Evolutionary conservation across 495 filamentous ascomycete species (phyloP).

Genomic region (Echria macrotheca): DNA sequence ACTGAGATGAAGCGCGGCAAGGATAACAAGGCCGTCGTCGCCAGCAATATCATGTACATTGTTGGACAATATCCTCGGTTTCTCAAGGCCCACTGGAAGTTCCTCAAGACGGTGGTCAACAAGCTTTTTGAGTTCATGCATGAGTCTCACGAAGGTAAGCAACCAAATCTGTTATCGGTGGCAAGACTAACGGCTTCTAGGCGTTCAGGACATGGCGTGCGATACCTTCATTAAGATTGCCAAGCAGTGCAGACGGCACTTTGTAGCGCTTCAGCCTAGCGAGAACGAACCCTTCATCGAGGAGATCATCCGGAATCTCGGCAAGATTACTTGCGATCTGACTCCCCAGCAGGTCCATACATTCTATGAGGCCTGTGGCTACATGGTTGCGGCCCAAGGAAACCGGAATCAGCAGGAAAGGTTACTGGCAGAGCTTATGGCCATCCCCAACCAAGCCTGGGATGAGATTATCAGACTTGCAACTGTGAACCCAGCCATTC

Average conservation of each 20-base stretch:
- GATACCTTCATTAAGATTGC: constrained; percentile 99
- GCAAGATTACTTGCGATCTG: constrained; percentile 90
- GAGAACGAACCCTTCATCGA: constrained; percentile 97
- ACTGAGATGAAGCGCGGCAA: constrained; percentile 99
- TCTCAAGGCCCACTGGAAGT: constrained; percentile 99
- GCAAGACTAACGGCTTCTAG: constrained; percentile 33
- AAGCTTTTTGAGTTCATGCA: constrained; percentile 99
- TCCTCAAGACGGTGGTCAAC: constrained; percentile 98
- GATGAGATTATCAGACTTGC: constrained; percentile 85
- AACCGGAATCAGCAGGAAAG: constrained; percentile 87
- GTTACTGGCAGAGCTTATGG: constrained; percentile 88
- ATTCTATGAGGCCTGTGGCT: constrained; percentile 98
- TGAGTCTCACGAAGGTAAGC: constrained; percentile 90
- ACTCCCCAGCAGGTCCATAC: constrained; percentile 97
- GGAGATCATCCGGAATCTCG: constrained; percentile 92
- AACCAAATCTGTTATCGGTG: not conserved
- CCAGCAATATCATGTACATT: constrained; percentile 99
- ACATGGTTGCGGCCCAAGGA: constrained; percentile 98
- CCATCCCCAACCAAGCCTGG: constrained; percentile 88
- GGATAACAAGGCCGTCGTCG: constrained; percentile 98
- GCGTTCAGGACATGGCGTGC: constrained; percentile 99
- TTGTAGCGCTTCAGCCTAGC: constrained; percentile 90
- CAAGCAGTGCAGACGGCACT: constrained; percentile 94
- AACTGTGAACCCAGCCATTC: constrained; percentile 69
- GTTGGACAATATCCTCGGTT: constrained; percentile 98